Base-by-base conservation (phyloP, 2,329 filamentous ascomycete genomes). In the Chaetomiaceae sp. region DNA sequence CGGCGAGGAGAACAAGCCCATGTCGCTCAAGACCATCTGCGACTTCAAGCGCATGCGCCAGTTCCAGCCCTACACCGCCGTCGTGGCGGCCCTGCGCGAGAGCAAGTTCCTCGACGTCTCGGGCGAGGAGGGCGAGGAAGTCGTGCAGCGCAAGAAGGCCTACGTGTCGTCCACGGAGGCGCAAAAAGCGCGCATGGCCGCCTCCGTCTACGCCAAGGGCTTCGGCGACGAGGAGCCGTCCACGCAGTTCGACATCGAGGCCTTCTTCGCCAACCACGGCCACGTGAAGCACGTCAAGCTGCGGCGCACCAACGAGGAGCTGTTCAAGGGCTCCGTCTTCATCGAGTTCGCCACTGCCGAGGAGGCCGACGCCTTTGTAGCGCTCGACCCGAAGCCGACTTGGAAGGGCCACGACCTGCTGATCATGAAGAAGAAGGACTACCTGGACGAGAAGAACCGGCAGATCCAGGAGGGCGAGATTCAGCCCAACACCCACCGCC, bases 321-420 rank as follows among this genome's bases (percentile, higher is more conserved):
- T 76, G 42, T 98, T 97, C 82, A 98, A 98, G 77, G 89, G 91
- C 57, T 95, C 88, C 56, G 88, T 95, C 48, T 97, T 96, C 63
- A 88, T 95, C 55, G 91, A 96, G 67, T 98, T 97, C 66, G 76
- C 79, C 52, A 79, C 79, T 40, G 84, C 89, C 60, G 87, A 94
- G 56, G 76, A 80, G 18, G 83, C 87, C 59, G 76, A 89, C 65
- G 81, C 81, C 49, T 98, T 98, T 69, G 71, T 96, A 51, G 80
- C 73, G 12, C 71, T 88, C 33, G 85, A 95, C 45, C 83, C 87
- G 17, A 83, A 85, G 65, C 93, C 93, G 49, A 79, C 83, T 65
- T 98, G 83, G 81, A 83, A 95, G 66, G 89, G 77, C 42, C 75
- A 86, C 56, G 82, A 88, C 27, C 75, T 97, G 42, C 71, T 82